Percentiles rank a stretch among this genome's conserved stretches.
These are phyloP conservation scores for Phytophthora tentaculata DNA, from an alignment of 352 stramenopile genomes.

Conservation along the genomic window DNA sequence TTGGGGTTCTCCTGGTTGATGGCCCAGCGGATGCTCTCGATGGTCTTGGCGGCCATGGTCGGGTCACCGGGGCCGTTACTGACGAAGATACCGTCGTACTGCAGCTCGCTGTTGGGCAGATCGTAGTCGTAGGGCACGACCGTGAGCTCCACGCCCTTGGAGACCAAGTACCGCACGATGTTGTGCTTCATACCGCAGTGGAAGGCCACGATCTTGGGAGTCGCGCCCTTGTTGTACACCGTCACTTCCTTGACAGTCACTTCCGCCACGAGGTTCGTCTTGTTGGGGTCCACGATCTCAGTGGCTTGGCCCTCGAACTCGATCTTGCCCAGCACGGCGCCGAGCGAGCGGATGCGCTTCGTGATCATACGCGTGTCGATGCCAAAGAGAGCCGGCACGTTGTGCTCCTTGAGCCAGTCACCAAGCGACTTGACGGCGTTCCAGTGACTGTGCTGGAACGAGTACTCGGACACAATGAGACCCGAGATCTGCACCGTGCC, in stretches of 20 bases:
- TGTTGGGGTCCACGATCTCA: slow-evolving; percentile 71
- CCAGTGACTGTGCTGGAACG: slow-evolving; percentile 96
- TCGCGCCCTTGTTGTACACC: slow-evolving; percentile 75
- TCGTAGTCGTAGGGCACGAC: slow-evolving; percentile 95
- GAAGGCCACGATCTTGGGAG: slow-evolving; percentile 91
- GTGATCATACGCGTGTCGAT: slow-evolving; percentile 98
- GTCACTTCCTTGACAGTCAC: slow-evolving; percentile 67
- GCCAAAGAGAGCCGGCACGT: slow-evolving; percentile 95
- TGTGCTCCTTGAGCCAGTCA: slow-evolving; percentile 89
- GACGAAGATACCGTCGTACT: slow-evolving; percentile 97
- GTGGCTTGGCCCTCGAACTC: slow-evolving; percentile 84
- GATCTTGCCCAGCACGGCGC: slow-evolving; percentile 96
- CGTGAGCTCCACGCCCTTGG: slow-evolving; percentile 91
- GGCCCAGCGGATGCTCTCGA: slow-evolving; percentile 90
- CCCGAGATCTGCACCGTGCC: slow-evolving; percentile 95
- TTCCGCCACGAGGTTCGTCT: slow-evolving; percentile 72
- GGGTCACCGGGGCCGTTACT: slow-evolving; percentile 96
- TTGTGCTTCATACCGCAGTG: slow-evolving; percentile 99
- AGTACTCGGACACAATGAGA: slow-evolving; percentile 98
- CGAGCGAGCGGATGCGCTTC: slow-evolving; percentile 97
- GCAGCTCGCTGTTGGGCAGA: slow-evolving; percentile 68
- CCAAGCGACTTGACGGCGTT: slow-evolving; percentile 88
- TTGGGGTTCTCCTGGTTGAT: slow-evolving; percentile 76
- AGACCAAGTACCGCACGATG: slow-evolving; percentile 94
- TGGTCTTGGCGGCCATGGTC: slow-evolving; percentile 91